Base-by-base conservation (phyloP, 2,329 filamentous ascomycete species). In the Simplicillium aogashimaense region DNA sequence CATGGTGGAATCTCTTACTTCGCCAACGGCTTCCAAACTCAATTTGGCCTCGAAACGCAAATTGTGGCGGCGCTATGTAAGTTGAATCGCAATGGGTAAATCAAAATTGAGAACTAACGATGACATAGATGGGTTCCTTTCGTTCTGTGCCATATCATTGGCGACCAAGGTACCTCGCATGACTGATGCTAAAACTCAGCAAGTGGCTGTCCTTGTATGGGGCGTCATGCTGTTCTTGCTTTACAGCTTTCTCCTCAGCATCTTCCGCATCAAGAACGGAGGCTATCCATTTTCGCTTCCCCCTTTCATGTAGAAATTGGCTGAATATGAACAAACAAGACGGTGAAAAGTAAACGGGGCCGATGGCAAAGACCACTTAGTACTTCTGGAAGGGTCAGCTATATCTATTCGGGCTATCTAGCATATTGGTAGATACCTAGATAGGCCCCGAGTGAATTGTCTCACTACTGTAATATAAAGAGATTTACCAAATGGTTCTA, bases 251-350 rank as follows among this genome's bases (percentile, higher is more conserved):
- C 71, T 98, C 47, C 75, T 98, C 49, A 95, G 86, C 63, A 72
- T 95, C 47, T 98, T 98, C 75, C 80, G 89, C 53, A 71, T 84
- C 53, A 98, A 98, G 80, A 98, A 97, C 58, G 80, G 81, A 29
- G 87, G 87, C 17, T 98, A 98, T 64, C 89, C 89, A 13, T 95
- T 97, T 66, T 88, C 81, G 56, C 73, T 98, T 45, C 92, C 92
- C 41, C 92, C 92, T 10, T 97, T 98, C 63, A 71, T 80, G 65
- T 79, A 61, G 54, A 25, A 25, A 25, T 25, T 25, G 20, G 20
- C 20, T 25, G 20, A 9, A 25, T 16, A 38, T 16, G 12, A 15
- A 38, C 36, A 14, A 10, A 18, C 35, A 36, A 18, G 15, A 36
- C 17, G 35, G 12, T 18, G 13, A 16, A 36, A 16, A 36, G 8